Evolutionary conservation across 352 stramenopile genomes (phyloP), one percentile per base, ranked within the genome.

Genomic region (Phytophthora tentaculata): DNA sequence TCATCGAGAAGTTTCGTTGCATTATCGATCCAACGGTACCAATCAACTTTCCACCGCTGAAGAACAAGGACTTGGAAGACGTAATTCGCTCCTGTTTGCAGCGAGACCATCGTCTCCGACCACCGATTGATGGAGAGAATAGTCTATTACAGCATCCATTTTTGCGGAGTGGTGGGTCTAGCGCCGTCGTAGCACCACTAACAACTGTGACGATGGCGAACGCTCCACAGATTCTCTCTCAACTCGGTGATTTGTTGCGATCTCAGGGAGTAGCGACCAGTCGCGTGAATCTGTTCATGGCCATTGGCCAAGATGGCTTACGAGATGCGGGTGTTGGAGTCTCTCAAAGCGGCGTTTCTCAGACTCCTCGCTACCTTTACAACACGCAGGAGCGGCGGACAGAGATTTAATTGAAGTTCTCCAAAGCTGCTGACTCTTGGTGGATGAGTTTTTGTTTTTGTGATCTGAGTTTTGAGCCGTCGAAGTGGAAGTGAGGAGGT

Each of bases 1-100:
- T 98, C 57, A 97, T 98, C 47, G 91, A 98, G 61, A 99, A 99
- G 74, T 90, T 99, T 26, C 89, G 97, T 35, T 96, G 90, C 19
- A 99, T 99, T 52, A 95, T 97, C 23, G 97, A 99, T 74, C 84
- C 87, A 14, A 91, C 86, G 35, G 88, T 98, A 56, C 70, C 86
- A 58, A 98, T 99, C 57, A 67, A 80, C 20, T 98, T 97, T 69
- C 92, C 94, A 13, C 62, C 79, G 10, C 59, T 96, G 22, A 78
- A 81, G 45, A 94, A 98, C 60, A 86, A 89, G 45, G 80, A 89
- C 19, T 61, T 98, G 17, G 80, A 95, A 70, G 77, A 95, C 52
- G 91, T 95, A n/a, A 91, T 98, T 39, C 76, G 88, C 13, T 81
- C 78, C 43, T 98, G 92, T 60, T 65, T 98, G 58, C 84, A 95